Percentiles rank a stretch among this genome's conserved stretches.
These are phyloP conservation scores for Blastobotrys illinoisensis DNA, from an alignment of 1,139 yeast species.

Conservation along the genomic window DNA sequence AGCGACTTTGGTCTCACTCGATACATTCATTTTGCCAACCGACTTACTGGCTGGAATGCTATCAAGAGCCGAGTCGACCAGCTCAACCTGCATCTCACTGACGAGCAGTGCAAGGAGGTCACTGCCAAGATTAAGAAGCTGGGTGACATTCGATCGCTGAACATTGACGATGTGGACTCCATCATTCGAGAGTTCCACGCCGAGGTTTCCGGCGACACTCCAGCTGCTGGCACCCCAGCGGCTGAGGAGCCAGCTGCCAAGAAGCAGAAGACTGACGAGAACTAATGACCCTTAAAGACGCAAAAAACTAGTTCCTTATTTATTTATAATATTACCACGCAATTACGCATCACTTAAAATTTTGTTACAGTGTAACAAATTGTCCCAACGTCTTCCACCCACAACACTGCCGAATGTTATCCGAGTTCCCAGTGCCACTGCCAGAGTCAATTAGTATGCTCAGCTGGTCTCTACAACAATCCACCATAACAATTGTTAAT, in stretches of 20 bases:
- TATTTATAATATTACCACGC: background rate
- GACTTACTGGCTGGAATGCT: constrained; percentile 98
- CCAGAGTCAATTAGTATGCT: no score
- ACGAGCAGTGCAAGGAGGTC: constrained; percentile 91
- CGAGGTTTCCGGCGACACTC: constrained; percentile 41
- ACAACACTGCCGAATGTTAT: no score
- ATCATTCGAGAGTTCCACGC: constrained; percentile 92
- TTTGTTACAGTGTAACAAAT: no score
- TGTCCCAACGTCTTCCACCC: no score
- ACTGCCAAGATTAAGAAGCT: constrained; percentile 87
- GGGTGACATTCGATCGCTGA: constrained; percentile 92
- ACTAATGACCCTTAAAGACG: background rate
- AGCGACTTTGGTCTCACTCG: constrained; percentile 91
- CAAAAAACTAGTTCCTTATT: background rate
- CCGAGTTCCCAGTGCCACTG: no score
- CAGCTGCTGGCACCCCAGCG: constrained; percentile 25
- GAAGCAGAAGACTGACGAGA: constrained; percentile 25
- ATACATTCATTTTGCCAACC: constrained; percentile 94
- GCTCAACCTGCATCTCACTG: constrained; percentile 82
- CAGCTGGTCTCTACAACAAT: no score
- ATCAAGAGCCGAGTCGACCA: constrained; percentile 98
- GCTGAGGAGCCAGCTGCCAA: constrained; percentile 24
- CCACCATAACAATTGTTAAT: no score
- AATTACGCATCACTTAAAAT: no score
- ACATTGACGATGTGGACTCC: constrained; percentile 95